phyloP scores from a whole-genome alignment of 2,329 filamentous ascomycete species.

The Colletotrichum scovillei region DNA sequence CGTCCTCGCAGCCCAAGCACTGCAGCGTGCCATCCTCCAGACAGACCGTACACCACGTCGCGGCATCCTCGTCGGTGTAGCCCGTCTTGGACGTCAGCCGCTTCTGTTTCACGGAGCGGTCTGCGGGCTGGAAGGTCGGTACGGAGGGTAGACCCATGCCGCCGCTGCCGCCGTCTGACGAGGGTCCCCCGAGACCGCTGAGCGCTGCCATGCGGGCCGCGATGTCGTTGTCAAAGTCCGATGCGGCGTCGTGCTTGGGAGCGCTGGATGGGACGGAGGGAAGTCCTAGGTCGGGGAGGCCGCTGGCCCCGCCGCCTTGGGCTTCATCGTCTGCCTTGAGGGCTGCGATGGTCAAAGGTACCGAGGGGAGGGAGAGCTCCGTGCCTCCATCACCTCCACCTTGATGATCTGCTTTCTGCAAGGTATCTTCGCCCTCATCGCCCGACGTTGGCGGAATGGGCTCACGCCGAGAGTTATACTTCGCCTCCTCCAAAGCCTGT shows the following conservation, averaged over 20 bases:
- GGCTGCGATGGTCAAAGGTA: conserved; percentile 50
- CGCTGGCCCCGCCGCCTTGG: conserved; percentile 16
- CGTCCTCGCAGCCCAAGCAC: conserved; percentile 79
- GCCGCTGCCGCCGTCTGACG: conserved; percentile 40
- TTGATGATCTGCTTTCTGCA: conserved; percentile 27
- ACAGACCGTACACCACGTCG: conserved; percentile 86
- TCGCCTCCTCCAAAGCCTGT: conserved; percentile 58
- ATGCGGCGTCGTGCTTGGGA: conserved; percentile 48
- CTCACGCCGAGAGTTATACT: conserved; percentile 42
- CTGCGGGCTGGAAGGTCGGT: conserved; percentile 60
- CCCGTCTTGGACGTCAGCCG: conserved; percentile 52
- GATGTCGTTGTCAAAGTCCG: conserved; percentile 57
- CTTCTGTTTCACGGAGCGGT: conserved; percentile 51
- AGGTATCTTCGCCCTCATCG: neutral
- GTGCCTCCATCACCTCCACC: conserved; percentile 32
- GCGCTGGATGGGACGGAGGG: conserved; percentile 57
- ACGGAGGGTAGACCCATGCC: conserved; percentile 56
- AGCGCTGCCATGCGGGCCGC: conserved; percentile 65
- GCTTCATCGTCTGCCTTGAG: conserved; percentile 21
- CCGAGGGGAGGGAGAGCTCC: conserved; percentile 49
- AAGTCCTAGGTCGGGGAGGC: conserved; percentile 49
- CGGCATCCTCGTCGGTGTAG: conserved; percentile 77
- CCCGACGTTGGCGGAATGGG: neutral
- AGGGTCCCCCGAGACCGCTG: conserved; percentile 47
- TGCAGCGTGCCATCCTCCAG: conserved; percentile 79